Conservation (phyloP, 2,329 filamentous ascomycete genomes). For the Fusarium anguioides region DNA sequence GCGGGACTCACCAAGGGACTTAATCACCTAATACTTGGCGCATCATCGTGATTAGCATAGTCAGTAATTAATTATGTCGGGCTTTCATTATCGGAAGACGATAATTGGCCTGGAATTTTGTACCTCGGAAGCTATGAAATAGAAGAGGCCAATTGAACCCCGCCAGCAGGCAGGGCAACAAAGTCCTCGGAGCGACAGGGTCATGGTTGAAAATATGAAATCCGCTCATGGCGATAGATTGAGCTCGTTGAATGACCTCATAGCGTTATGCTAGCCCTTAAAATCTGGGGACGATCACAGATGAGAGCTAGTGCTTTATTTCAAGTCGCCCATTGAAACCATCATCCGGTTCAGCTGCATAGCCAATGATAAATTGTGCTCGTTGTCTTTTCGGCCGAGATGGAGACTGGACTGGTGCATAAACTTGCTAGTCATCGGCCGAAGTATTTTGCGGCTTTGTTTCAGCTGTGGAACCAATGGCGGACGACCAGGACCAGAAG, state of each 20-base stretch:
- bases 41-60: background rate
- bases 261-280: constrained; percentile 33
- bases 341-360: constrained; percentile 1
- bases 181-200: constrained; percentile 26
- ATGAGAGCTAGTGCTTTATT: constrained; percentile 19
- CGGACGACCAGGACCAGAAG: constrained; percentile 33
- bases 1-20: background rate
- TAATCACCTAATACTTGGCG: background rate
- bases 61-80: background rate
- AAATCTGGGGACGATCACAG: constrained; percentile 37
- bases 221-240: background rate
- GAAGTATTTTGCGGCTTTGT: constrained; percentile 21
- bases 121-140: constrained; percentile 12
- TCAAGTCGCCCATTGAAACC: constrained; percentile 9
- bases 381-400: constrained; percentile 35
- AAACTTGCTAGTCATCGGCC: constrained; percentile 22
- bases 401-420: background rate
- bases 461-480: constrained; percentile 31
- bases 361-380: constrained; percentile 26
- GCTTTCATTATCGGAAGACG: background rate
- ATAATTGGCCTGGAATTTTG: background rate
- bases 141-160: constrained; percentile 1
- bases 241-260: constrained; percentile 41
- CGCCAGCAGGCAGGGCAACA: background rate
- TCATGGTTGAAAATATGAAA: background rate